Percentiles rank a stretch among this genome's conserved stretches.
Evolutionary conservation across 1,284 basidiomycete species (phyloP).

Genomic region (Paramarasmius palmivorus): DNA sequence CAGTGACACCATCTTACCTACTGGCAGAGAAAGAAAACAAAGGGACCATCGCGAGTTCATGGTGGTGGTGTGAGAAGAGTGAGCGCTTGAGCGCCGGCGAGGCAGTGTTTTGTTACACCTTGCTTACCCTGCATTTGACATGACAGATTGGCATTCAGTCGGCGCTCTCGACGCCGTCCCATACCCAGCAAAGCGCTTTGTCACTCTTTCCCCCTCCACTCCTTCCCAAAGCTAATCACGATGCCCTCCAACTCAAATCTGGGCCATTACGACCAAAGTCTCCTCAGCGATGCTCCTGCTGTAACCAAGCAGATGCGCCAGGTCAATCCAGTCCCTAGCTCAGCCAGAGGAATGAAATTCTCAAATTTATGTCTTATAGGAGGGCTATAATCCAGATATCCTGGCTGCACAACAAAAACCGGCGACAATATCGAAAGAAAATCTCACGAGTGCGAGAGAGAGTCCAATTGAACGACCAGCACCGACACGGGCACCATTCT

Average conservation of each 20-base stretch:
- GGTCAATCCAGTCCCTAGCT: neutral
- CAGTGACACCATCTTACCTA: too few species aligned
- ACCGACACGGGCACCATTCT: constrained; percentile 4
- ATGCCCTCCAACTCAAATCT: neutral
- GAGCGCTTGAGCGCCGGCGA: too few species aligned
- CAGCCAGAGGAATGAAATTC: neutral
- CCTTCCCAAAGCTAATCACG: neutral
- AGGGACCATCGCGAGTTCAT: too few species aligned
- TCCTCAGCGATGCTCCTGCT: constrained; percentile 10
- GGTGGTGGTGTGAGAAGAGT: too few species aligned
- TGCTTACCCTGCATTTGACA: too few species aligned
- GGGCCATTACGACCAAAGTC: constrained; percentile 4
- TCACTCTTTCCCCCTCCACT: neutral
- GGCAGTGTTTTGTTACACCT: too few species aligned
- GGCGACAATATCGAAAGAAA: neutral
- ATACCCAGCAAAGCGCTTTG: too few species aligned
- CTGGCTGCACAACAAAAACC: neutral
- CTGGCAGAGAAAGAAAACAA: too few species aligned
- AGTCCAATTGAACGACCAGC: neutral
- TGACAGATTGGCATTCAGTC: too few species aligned
- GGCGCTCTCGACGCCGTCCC: too few species aligned
- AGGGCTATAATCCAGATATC: constrained; percentile 11
- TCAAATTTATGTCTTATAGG: neutral
- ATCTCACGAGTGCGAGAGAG: constrained; percentile 6
- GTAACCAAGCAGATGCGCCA: constrained; percentile 10